Percentiles rank a stretch among this genome's conserved stretches.
Conservation (phyloP, 2,329 filamentous ascomycete species). For the Monilinia aucupariae region DNA sequence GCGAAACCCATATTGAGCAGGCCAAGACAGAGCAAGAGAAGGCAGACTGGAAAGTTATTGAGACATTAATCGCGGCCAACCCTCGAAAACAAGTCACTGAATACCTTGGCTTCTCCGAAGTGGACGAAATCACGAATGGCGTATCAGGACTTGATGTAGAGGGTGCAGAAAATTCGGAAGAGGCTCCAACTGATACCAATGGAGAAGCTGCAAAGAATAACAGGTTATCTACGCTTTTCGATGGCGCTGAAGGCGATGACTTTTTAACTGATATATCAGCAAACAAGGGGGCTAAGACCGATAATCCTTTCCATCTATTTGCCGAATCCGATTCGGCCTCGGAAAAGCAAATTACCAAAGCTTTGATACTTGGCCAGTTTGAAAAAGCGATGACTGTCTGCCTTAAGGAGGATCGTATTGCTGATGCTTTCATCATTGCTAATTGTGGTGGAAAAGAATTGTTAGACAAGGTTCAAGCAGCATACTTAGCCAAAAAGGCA, state of each 20-base stretch:
- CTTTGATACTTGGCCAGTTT: conserved; percentile 86
- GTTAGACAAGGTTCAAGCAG: conserved; percentile 86
- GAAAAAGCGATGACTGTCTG: conserved; percentile 84
- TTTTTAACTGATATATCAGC: conserved; percentile 82
- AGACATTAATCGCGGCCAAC: conserved; percentile 78
- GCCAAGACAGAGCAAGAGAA: conserved; percentile 86
- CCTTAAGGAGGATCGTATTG: conserved; percentile 80
- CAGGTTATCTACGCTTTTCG: conserved; percentile 74
- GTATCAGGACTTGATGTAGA: conserved; percentile 38
- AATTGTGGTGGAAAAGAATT: conserved; percentile 93
- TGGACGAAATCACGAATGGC: conserved; percentile 48
- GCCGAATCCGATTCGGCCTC: conserved; percentile 75
- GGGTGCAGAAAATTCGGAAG: conserved; percentile 38
- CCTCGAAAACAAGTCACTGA: conserved; percentile 82
- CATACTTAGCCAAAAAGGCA: conserved; percentile 79
- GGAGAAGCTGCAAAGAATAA: conserved; percentile 49
- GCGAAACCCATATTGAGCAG: conserved; percentile 68
- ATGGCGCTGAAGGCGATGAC: conserved; percentile 68
- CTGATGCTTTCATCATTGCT: conserved; percentile 96
- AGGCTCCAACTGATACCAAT: conserved; percentile 45
- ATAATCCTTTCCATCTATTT: conserved; percentile 89
- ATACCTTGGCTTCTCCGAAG: conserved; percentile 72
- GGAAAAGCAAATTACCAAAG: conserved; percentile 81
- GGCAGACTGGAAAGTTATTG: conserved; percentile 91
- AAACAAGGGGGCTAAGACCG: conserved; percentile 86